These are phyloP conservation scores for Penicillium salamii DNA, from an alignment of 495 filamentous ascomycete genomes.

Conservation along the genomic window DNA sequence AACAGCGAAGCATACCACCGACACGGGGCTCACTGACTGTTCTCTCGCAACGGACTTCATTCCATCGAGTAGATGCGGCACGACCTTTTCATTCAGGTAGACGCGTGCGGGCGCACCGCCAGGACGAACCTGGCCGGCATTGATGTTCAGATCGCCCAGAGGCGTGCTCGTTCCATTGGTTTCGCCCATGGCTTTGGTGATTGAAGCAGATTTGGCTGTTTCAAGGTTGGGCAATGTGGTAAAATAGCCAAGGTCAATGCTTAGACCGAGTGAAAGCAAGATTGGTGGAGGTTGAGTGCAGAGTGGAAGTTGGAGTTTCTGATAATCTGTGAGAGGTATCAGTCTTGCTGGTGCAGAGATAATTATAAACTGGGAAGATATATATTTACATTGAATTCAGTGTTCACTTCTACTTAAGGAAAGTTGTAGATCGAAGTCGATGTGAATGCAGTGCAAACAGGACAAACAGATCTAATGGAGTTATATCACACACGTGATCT, in stretches of 20 bases:
- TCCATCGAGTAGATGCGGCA: slow-evolving; percentile 78
- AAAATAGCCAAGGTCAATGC: neutral
- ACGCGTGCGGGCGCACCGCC: slow-evolving; percentile 84
- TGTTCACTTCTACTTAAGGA: too few relatives aligned
- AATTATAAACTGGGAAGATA: too few relatives aligned
- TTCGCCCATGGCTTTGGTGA: slow-evolving; percentile 19
- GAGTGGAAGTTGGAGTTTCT: slow-evolving; percentile 21
- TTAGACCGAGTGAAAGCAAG: neutral
- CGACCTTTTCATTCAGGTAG: slow-evolving; percentile 88
- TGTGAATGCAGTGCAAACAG: slow-evolving; percentile 14
- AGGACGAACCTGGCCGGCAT: slow-evolving; percentile 41
- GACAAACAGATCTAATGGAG: slow-evolving; percentile 23
- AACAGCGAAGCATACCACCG: neutral
- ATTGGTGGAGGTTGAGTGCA: neutral
- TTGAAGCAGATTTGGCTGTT: slow-evolving; percentile 3
- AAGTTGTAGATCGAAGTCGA: too few relatives aligned
- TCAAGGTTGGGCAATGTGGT: neutral
- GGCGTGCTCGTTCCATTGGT: slow-evolving; percentile 30
- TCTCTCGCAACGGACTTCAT: slow-evolving; percentile 86
- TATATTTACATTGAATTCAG: too few relatives aligned
- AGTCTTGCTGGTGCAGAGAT: neutral
- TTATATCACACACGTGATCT: slow-evolving; percentile 33
- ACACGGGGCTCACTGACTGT: slow-evolving; percentile 57
- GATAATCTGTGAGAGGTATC: neutral
- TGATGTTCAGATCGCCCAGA: slow-evolving; percentile 37